Percentiles rank a stretch among this genome's conserved stretches.
Conservation (phyloP, 768 basidiomycete species). For the Phallus indusiatus region DNA sequence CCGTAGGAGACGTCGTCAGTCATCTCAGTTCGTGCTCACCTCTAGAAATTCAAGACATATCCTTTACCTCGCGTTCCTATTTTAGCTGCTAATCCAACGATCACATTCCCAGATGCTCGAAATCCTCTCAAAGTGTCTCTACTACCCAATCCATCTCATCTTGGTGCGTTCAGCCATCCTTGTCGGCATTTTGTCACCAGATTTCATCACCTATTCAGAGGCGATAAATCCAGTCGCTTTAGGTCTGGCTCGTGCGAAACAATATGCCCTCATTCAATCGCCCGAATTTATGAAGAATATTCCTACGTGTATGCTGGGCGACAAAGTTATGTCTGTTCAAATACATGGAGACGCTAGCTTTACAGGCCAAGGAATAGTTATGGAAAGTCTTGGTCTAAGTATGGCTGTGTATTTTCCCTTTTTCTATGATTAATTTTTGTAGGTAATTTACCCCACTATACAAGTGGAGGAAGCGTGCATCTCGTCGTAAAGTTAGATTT, state of each 20-base stretch:
- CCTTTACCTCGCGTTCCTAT: no score
- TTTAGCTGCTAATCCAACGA: slow-evolving; percentile 55
- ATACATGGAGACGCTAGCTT: slow-evolving; percentile 91
- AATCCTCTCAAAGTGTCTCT: slow-evolving; percentile 61
- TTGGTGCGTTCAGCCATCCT: slow-evolving; percentile 36
- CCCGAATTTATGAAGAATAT: slow-evolving; percentile 31
- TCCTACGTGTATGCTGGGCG: slow-evolving; percentile 37
- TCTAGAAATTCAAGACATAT: background rate
- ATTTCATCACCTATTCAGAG: slow-evolving; percentile 33
- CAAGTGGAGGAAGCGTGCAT: slow-evolving; percentile 84
- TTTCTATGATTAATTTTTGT: background rate
- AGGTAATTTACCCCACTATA: slow-evolving; percentile 88
- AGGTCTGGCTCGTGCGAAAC: slow-evolving; percentile 87
- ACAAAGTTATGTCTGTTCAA: slow-evolving; percentile 80
- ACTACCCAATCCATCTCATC: slow-evolving; percentile 71
- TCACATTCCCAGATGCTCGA: slow-evolving; percentile 44
- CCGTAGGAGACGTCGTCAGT: slow-evolving; percentile 79
- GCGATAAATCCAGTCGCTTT: slow-evolving; percentile 82
- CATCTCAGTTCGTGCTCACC: slow-evolving; percentile 51
- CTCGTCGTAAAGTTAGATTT: slow-evolving; percentile 78
- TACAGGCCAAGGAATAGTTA: slow-evolving; percentile 82
- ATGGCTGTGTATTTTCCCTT: slow-evolving; percentile 18
- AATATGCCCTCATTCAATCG: slow-evolving; percentile 68
- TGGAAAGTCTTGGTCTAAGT: slow-evolving; percentile 83
- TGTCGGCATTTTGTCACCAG: slow-evolving; percentile 8